Conservation (phyloP, 129 eudicot species). For the Artemisia tridentata region DNA sequence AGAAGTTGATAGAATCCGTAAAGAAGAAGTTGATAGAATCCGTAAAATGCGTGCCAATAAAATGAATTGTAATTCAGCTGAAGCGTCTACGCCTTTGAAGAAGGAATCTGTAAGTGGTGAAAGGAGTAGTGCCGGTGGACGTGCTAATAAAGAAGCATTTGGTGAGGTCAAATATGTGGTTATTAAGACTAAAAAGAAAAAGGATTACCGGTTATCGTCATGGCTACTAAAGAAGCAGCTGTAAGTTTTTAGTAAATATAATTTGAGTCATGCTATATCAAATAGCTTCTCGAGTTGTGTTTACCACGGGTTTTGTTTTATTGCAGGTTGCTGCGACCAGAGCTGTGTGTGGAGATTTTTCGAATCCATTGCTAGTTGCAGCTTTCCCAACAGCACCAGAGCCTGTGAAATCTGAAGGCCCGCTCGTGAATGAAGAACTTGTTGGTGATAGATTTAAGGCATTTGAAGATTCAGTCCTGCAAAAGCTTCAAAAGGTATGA, state of each 20-base stretch:
- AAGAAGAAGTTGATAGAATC: slow-evolving; percentile 34
- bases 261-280: background rate
- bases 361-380: slow-evolving; percentile 64
- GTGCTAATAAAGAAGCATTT: slow-evolving; percentile 12
- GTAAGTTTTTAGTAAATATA: background rate
- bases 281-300: background rate
- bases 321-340: slow-evolving; percentile 62
- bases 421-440: slow-evolving; percentile 39
- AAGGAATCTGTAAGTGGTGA: slow-evolving; percentile 20
- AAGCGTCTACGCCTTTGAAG: slow-evolving; percentile 10
- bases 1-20: slow-evolving; percentile 61
- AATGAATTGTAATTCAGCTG: slow-evolving; percentile 15
- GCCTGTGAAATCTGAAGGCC: slow-evolving; percentile 42
- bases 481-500: slow-evolving; percentile 63
- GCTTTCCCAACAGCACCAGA: slow-evolving; percentile 33
- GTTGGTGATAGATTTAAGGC: slow-evolving; percentile 63
- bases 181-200: slow-evolving; percentile 19
- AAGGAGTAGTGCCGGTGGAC: slow-evolving; percentile 31
- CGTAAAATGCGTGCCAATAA: slow-evolving; percentile 55
- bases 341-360: slow-evolving; percentile 61
- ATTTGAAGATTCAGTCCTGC: slow-evolving; percentile 61
- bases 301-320: background rate
- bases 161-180: background rate
- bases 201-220: background rate
- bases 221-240: background rate